Base-by-base conservation (phyloP, 177 flowering plant species). In the Telopea speciosissima region DNA sequence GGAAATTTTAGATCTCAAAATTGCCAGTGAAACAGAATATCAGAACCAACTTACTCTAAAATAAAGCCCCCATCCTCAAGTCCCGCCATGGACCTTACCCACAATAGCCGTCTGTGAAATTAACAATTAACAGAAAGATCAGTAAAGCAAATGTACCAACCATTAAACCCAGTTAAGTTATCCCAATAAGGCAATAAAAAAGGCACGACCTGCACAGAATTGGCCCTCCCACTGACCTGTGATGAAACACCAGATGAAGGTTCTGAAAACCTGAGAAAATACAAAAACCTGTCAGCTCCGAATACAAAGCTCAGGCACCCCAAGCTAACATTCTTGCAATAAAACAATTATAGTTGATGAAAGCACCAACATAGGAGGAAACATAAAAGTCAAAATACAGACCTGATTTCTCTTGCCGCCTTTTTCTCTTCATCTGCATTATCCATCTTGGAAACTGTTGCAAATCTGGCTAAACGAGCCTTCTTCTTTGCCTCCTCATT, bases 331-430 rank as follows among this genome's bases (percentile, higher is more conserved):
- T 16, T 49, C 54, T 49, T 1, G 19, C 54, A 49, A 12, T 11
- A 5, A 36, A 36, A 62, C 17, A 62, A 68, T 17, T 16, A 21
- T 14, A 54, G 10, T 17, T 5, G 4, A 45, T 44, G 28, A 63
- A 36, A 36, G 40, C 40, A 24, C 31, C 33, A 21, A 16, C 26
- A 62, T 9, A 22, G 22, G n/a, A 5, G 66, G 24, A 45, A 65
- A 44, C 42, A 22, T 21, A 23, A 61, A 72, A 67, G 11, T 44
- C 24, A 22, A 59, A 19, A 69, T 13, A 60, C 77, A 64, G 5
- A 93, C 98, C 98, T 89, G 68, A 82, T 25, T 67, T 87, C 93
- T 78, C 97, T 88, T 26, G 97, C 91, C 78, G 90, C 92, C 79
- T 79, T 87, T 81, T 90, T 90, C 5, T 94, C 97, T 73, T 90